These are phyloP conservation scores for Pythium grandisporangium DNA, from an alignment of 352 stramenopile genomes.

Conservation along the genomic window DNA sequence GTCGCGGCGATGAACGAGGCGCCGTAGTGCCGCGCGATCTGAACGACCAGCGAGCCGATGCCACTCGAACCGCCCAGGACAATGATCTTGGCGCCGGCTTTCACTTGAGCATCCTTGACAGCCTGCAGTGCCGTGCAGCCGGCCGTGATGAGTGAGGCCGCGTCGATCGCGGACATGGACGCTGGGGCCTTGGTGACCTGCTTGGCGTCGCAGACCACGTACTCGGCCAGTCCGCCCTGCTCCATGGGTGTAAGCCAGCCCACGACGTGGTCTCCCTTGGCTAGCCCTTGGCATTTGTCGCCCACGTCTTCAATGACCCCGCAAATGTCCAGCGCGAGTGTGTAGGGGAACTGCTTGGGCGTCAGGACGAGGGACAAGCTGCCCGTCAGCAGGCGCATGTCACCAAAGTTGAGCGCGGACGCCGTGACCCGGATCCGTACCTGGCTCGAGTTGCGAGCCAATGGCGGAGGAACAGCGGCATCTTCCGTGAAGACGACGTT, in stretches of 20 bases:
- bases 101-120: conserved; percentile 18
- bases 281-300: conserved; percentile 12
- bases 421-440: conserved; percentile 22
- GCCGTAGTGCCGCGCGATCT: conserved; percentile 38
- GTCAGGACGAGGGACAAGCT: conserved; percentile 28
- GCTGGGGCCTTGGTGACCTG: conserved; percentile 13
- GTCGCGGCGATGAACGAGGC: conserved; percentile 57
- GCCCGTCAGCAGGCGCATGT: conserved; percentile 24
- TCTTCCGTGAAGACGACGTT: conserved; percentile 19
- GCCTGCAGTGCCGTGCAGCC: conserved; percentile 24
- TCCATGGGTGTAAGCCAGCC: conserved; percentile 10
- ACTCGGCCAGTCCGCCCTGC: conserved; percentile 26
- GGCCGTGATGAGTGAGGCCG: conserved; percentile 18
- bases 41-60: conserved; percentile 60
- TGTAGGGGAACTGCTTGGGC: conserved; percentile 29
- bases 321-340: conserved; percentile 27
- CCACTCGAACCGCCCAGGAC: conserved; percentile 72
- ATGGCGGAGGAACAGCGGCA: conserved; percentile 8
- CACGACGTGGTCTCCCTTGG: conserved; percentile 23
- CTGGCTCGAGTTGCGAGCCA: conserved; percentile 9
- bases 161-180: conserved; percentile 11
- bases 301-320: conserved; percentile 27
- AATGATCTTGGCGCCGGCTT: conserved; percentile 45
- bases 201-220: conserved; percentile 13
- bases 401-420: conserved; percentile 21